phyloP scores from a whole-genome alignment of 1,139 yeast genomes.

The Geotrichum macrosporum region DNA sequence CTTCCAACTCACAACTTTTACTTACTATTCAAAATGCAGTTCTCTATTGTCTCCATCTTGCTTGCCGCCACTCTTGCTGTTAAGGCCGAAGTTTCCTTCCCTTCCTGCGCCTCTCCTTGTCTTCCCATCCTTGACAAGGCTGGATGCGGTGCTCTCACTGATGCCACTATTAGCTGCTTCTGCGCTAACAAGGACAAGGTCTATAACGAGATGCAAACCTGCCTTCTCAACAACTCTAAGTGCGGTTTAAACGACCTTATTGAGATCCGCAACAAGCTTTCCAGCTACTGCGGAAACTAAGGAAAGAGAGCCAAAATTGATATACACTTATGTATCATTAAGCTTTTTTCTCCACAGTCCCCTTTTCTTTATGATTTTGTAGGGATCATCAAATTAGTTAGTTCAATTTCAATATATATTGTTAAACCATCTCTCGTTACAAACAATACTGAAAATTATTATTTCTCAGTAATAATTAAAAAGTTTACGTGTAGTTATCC shows the following conservation, averaged over 20 bases:
- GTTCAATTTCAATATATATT: too few relatives aligned
- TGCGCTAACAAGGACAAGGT: slow-evolving; percentile 12
- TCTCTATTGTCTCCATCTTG: slow-evolving; percentile 1
- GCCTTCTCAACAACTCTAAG: slow-evolving; percentile 8
- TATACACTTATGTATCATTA: too few relatives aligned
- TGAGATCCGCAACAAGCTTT: slow-evolving; percentile 9
- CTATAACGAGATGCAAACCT: slow-evolving; percentile 7
- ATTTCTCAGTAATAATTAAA: too few relatives aligned
- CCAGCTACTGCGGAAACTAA: slow-evolving; percentile 10
- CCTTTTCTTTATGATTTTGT: too few relatives aligned
- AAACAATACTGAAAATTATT: too few relatives aligned
- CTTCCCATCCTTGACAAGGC: slow-evolving; percentile 10
- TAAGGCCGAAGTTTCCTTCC: slow-evolving; percentile 6
- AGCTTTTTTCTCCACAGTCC: too few relatives aligned
- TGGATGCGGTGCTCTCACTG: slow-evolving; percentile 19
- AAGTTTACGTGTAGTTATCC: too few relatives aligned
- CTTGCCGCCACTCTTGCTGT: slow-evolving; percentile 4
- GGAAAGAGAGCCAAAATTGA: too few relatives aligned
- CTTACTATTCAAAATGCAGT: slow-evolving; percentile 8
- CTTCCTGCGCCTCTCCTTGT: slow-evolving; percentile 14
- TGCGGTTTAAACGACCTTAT: slow-evolving; percentile 13
- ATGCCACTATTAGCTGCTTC: slow-evolving; percentile 13
- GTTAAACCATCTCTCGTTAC: too few relatives aligned
- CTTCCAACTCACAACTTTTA: too few relatives aligned
- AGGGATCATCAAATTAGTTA: too few relatives aligned